Conservation (phyloP, 352 stramenopile genomes). For the Thalassiosira mediterranea region DNA sequence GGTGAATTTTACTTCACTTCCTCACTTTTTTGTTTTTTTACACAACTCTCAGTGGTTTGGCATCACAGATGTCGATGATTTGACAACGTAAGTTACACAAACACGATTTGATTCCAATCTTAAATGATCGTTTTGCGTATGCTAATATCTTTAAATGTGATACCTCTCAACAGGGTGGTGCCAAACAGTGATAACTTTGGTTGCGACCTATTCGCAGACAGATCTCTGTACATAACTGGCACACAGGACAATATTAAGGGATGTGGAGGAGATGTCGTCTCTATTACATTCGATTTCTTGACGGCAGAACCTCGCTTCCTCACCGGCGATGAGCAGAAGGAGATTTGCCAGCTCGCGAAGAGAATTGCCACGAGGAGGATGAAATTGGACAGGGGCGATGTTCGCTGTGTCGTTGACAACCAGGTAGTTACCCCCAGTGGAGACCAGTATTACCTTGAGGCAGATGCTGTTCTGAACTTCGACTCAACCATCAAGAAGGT, state of each 20-base stretch:
- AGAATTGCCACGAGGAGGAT: neutral
- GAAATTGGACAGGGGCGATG: neutral
- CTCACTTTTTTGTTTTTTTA: neutral
- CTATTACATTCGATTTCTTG: slow-evolving; percentile 8
- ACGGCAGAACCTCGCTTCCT: slow-evolving; percentile 11
- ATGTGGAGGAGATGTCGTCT: slow-evolving; percentile 10
- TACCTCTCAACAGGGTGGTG: no score
- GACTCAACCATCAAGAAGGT: slow-evolving; percentile 10
- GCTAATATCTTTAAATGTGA: neutral
- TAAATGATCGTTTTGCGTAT: neutral
- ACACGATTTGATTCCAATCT: slow-evolving; percentile 39
- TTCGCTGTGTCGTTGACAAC: slow-evolving; percentile 19
- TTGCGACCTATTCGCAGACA: slow-evolving; percentile 36
- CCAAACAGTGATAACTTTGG: slow-evolving; percentile 49
- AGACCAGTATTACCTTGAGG: neutral
- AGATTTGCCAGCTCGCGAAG: slow-evolving; percentile 11
- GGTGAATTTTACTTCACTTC: neutral
- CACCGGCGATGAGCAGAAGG: slow-evolving; percentile 26
- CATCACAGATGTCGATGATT: no score
- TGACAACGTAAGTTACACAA: no score
- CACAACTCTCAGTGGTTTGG: slow-evolving; percentile 55
- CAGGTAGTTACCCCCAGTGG: neutral
- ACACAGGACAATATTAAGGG: slow-evolving; percentile 3
- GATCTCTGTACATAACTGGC: slow-evolving; percentile 23
- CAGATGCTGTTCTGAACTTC: slow-evolving; percentile 12